Evolutionary conservation across 192 early-diverging fungal genomes (phyloP).

Genomic region (Dimargaris verticillata): DNA sequence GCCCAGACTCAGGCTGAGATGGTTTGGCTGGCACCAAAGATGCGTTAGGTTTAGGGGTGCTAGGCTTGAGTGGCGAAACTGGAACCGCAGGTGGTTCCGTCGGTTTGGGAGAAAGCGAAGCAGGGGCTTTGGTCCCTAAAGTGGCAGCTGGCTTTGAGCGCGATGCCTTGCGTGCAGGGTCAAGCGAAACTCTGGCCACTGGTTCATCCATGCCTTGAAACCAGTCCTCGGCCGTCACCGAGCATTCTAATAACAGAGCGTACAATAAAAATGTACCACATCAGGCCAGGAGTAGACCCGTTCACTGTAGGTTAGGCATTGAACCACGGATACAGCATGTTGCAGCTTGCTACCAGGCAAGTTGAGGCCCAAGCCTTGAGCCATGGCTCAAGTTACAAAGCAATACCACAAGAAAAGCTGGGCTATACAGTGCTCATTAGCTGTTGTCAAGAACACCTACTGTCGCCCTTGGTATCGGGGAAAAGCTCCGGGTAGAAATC

Average conservation of each 20-base stretch:
- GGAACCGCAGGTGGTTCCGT: neutral
- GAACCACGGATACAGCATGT: no score
- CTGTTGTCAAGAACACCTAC: conserved; percentile 13
- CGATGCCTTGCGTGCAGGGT: conserved; percentile 24
- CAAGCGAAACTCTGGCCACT: conserved; percentile 28
- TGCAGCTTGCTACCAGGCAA: no score
- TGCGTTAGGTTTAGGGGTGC: neutral
- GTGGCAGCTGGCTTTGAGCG: conserved; percentile 11
- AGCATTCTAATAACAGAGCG: neutral
- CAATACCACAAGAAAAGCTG: no score
- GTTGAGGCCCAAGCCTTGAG: no score
- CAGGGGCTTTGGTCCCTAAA: neutral
- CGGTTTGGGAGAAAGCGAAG: neutral
- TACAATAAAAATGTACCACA: no score
- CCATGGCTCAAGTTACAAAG: no score
- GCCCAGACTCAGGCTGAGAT: neutral
- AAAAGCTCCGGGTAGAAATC: conserved; percentile 78
- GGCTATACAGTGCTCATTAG: no score
- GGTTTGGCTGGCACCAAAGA: neutral
- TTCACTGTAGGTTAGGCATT: no score
- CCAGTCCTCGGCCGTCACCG: conserved; percentile 42
- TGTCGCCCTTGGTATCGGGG: conserved; percentile 54
- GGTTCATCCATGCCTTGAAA: conserved; percentile 27
- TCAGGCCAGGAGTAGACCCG: no score
- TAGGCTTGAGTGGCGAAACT: conserved; percentile 4